phyloP scores from a whole-genome alignment of 2,329 filamentous ascomycete species.

The Aspergillus novofumigatus region DNA sequence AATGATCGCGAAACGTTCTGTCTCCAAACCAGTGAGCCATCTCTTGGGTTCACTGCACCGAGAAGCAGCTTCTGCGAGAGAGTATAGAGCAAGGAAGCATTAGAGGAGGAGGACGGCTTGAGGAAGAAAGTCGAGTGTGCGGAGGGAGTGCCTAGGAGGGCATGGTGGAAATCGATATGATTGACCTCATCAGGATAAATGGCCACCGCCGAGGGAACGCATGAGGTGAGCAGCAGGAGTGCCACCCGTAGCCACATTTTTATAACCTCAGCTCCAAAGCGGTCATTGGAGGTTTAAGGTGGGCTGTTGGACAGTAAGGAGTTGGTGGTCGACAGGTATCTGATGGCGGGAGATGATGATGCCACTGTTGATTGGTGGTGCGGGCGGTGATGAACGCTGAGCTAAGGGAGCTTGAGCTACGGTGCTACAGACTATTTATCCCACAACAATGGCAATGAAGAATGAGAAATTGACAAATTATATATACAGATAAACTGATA shows the following conservation, averaged over 20 bases:
- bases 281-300: slow-evolving; percentile 29
- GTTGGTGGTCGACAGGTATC: not conserved
- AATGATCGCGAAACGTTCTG: slow-evolving; percentile 61
- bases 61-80: slow-evolving; percentile 79
- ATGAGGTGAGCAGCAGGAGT: slow-evolving; percentile 40
- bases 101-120: slow-evolving; percentile 73
- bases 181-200: slow-evolving; percentile 89
- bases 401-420: not conserved
- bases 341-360: not conserved
- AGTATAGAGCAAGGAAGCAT: slow-evolving; percentile 86
- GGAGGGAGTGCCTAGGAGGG: slow-evolving; percentile 78
- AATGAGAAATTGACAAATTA: not conserved
- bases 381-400: slow-evolving; percentile 18
- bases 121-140: slow-evolving; percentile 91
- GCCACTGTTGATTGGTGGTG: slow-evolving; percentile 6
- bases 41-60: slow-evolving; percentile 84
- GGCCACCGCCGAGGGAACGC: slow-evolving; percentile 53
- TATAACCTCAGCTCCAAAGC: slow-evolving; percentile 21
- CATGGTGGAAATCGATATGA: slow-evolving; percentile 88
- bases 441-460: not conserved
- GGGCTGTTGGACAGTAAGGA: slow-evolving; percentile 12
- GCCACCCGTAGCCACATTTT: slow-evolving; percentile 41
- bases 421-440: not conserved
- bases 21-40: slow-evolving; percentile 80
- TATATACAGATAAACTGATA: not conserved